Evolutionary conservation across 371 early-diverging fungal genomes (phyloP), one percentile per base, ranked within the genome.

Genomic region (Mucor piriformis): DNA sequence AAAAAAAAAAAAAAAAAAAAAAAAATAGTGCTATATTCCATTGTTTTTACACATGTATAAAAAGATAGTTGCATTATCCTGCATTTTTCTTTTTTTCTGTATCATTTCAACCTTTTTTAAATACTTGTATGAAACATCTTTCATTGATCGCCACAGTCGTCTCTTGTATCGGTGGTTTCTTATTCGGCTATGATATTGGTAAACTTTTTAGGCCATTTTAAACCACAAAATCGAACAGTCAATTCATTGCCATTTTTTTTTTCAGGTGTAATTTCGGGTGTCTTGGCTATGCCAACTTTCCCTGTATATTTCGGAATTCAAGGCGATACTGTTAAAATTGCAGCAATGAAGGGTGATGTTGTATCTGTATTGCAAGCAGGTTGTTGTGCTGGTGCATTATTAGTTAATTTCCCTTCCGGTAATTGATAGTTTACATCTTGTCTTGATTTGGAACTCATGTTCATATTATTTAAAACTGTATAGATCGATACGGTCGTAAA

Each of bases 101-200:
- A 27, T 16, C 16, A n/a, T 27, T 54, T 49, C 27, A 5, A 32
- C 6, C 25, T 40, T 37, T 25, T 27, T 11, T 8, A 42, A 18
- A 33, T 40, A 48, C 6, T 20, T 48, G 37, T 51, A 77, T 78
- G 78, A 72, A 70, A 46, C 59, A 73, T 60, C 51, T 76, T 33
- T 67, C 74, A 21, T 25, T 66, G 12, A 66, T 73, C n/a, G 79
- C 79, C 3, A 79, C 79, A 6, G 46, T 65, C 2, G 59, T 79
- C 10, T 66, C 79, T 18, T 79, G 76, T 50, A 62, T 79, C 20
- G 79, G 79, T 35, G 79, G 79, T 10, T 79, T 79, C 52, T 50
- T 79, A 29, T 79, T 79, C 46, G 79, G 79, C 38, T 79, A 79
- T 72, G 79, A 79, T 43, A 63, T 67, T 51, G 79, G 79, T 70